Conservation (phyloP, 2,329 filamentous ascomycete species). For the Pseudogymnoascus sp. region DNA sequence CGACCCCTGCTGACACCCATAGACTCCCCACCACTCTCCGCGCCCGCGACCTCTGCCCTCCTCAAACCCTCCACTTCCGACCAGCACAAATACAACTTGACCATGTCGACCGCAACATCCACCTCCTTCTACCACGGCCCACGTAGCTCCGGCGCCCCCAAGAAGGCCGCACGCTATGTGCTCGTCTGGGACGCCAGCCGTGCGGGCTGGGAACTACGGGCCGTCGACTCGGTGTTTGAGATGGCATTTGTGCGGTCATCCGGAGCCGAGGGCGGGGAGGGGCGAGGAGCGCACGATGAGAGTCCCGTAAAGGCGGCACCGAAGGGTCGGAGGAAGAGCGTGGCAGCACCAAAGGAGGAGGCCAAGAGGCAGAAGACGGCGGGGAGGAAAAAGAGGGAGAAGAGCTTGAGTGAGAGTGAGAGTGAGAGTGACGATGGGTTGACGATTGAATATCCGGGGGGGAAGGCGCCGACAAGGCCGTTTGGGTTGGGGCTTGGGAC, state of each 20-base stretch:
- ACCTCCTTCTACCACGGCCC: conserved; percentile 48
- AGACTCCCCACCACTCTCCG: conserved; percentile 38
- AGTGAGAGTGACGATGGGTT: conserved; percentile 49
- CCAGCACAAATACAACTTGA: conserved; percentile 37
- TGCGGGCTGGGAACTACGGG: conserved; percentile 74
- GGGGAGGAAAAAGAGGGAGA: not conserved
- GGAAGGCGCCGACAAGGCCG: conserved; percentile 29
- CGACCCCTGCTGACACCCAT: not conserved
- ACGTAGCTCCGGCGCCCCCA: conserved; percentile 38
- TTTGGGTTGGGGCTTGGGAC: not conserved
- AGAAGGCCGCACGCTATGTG: conserved; percentile 40
- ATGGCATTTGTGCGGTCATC: conserved; percentile 63
- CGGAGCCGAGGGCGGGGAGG: conserved; percentile 46
- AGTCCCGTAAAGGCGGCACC: conserved; percentile 17
- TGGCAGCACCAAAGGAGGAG: conserved; percentile 24
- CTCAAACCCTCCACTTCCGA: conserved; percentile 40
- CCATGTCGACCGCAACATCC: conserved; percentile 45
- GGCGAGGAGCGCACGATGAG: conserved; percentile 14
- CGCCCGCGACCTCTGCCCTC: conserved; percentile 33
- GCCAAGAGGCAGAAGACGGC: conserved; percentile 26
- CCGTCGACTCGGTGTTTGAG: conserved; percentile 70
- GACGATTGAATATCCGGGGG: conserved; percentile 51
- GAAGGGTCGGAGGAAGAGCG: conserved; percentile 13
- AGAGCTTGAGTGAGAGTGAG: conserved; percentile 25
- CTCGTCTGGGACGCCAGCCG: conserved; percentile 68